Evolutionary conservation across 2,329 filamentous ascomycete genomes (phyloP), one percentile per base, ranked within the genome.

Genomic region (Shiraia bambusicola): DNA sequence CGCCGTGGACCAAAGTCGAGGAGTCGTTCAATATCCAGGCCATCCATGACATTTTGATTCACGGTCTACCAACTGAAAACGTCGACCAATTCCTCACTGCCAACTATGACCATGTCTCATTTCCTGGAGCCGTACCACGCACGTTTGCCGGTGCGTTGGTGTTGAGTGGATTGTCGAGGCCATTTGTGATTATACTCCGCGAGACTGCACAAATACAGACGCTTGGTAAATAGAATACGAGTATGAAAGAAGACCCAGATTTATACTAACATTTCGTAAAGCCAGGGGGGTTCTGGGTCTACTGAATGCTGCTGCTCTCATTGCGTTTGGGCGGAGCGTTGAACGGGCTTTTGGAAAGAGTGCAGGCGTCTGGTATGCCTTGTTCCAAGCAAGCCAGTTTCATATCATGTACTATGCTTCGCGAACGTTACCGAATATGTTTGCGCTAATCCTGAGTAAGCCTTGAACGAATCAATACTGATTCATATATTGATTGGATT

Each of bases 11-110:
- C 42, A 98, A 98, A 69, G 93, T 98, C 45, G 93, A 98, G 69
- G 93, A 98, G 70, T 97, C 92, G 0, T 97, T 98, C 79, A 95
- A 95, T 67, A 82, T 97, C 44, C 93, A 98, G 69, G 93, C 93
- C 5, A 80, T 84, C 3, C 93, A 97, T 69, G 93, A 98, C 67
- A 86, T 98, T 26, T 69, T 95, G 45, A 79, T 80, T 27, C 89
- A 93, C 65, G 90, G 90, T 16, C 82, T 88, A 1, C 88, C 88
- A 0, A 77, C 74, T 1, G 65, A 70, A 14, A 74, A 84, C 54
- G 65, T 78, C 12, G 62, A 72, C 37, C 65, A 74, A 10, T 78
- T 75, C 28, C 71, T 93, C 12, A 76, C 75, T 12, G 63, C 74
- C 3, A 73, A 80, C 36, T 98, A 94, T 72, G 93, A 98, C 66